phyloP scores from a whole-genome alignment of 306 rosid species.

The Prunus mira region DNA sequence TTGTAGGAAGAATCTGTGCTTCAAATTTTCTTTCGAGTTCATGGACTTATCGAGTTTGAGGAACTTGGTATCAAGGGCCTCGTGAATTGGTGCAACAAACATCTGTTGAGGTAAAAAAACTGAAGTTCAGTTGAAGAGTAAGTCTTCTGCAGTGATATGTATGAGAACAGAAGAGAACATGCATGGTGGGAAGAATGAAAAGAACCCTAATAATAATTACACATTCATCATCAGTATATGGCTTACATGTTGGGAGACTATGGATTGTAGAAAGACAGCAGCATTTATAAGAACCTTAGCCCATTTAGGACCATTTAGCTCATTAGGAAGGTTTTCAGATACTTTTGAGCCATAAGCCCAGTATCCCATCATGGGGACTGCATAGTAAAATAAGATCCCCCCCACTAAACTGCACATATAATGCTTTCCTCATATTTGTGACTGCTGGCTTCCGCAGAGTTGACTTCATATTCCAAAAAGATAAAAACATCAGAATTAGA shows the following conservation, averaged over 20 bases:
- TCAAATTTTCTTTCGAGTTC: slow-evolving; percentile 44
- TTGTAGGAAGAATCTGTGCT: slow-evolving; percentile 35
- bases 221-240: not conserved
- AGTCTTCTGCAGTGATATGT: not conserved
- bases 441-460: slow-evolving; percentile 49
- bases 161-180: too few species aligned
- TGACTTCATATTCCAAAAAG: slow-evolving; percentile 28
- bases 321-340: slow-evolving; percentile 42
- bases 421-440: slow-evolving; percentile 50
- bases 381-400: slow-evolving; percentile 46
- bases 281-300: slow-evolving; percentile 37
- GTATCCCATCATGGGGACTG: slow-evolving; percentile 38
- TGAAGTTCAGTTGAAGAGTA: not conserved
- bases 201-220: not conserved
- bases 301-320: slow-evolving; percentile 51
- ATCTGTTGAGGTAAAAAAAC: slow-evolving; percentile 26
- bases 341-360: slow-evolving; percentile 58
- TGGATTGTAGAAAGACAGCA: slow-evolving; percentile 46
- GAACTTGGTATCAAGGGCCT: slow-evolving; percentile 48
- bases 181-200: not conserved
- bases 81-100: slow-evolving; percentile 50
- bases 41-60: slow-evolving; percentile 32
- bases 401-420: slow-evolving; percentile 39
- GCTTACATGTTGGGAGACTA: slow-evolving; percentile 53
- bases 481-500: not conserved